Conservation (phyloP, 768 basidiomycete species). For the Boletus pseudo-olivaceus region DNA sequence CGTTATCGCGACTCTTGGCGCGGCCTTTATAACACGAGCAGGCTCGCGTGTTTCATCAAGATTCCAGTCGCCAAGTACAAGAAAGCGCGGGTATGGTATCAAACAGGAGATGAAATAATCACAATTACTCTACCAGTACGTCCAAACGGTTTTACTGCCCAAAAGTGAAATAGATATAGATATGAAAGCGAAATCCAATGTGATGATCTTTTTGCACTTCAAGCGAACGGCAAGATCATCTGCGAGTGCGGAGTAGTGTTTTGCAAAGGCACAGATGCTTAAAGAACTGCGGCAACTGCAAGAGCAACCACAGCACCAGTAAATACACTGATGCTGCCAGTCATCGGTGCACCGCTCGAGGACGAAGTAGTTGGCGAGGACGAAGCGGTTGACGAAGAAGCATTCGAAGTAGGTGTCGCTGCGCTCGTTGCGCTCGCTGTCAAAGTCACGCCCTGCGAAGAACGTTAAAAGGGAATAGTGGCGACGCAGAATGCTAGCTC, state of each 20-base stretch:
- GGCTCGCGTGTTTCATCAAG: neutral
- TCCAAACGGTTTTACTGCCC: neutral
- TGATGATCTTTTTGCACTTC: neutral
- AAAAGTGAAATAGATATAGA: neutral
- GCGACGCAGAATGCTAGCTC: conserved; percentile 14
- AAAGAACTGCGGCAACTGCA: conserved; percentile 13
- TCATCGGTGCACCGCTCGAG: conserved; percentile 6
- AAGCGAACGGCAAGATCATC: neutral
- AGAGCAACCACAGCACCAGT: conserved; percentile 9
- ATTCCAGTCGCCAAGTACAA: neutral
- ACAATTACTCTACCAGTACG: neutral
- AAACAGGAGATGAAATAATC: neutral
- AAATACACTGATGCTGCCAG: conserved; percentile 7
- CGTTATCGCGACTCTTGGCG: neutral
- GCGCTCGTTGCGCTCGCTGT: conserved; percentile 21
- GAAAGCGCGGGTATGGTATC: neutral
- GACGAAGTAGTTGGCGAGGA: neutral
- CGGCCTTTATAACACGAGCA: neutral
- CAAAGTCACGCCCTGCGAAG: conserved; percentile 51
- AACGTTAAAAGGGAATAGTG: neutral
- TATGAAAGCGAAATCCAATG: neutral
- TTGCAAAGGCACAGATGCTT: neutral
- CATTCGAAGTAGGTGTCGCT: conserved; percentile 1
- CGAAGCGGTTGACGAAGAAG: neutral
- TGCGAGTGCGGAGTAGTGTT: neutral